Evolutionary conservation across 1,139 yeast species (phyloP).

Genomic region (Protomyces pachydermus): DNA sequence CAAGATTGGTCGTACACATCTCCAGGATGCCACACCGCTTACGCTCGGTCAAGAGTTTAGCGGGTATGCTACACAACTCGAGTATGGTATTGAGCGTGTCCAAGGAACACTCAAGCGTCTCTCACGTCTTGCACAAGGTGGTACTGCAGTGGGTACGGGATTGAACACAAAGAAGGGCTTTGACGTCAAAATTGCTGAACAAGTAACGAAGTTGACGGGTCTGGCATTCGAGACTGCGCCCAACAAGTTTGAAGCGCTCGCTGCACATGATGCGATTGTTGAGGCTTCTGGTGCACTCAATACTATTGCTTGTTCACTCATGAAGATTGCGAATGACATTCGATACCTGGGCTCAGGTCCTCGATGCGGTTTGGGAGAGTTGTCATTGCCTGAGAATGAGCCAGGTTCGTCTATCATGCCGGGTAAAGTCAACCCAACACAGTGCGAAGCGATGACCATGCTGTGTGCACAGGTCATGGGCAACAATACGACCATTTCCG

Average conservation of each 20-base stretch:
- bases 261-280: constrained; percentile 97
- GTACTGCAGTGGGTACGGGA: constrained; percentile 99
- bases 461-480: constrained; percentile 97
- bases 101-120: constrained; percentile 71
- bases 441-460: constrained; percentile 98
- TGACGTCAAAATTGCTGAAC: constrained; percentile 73
- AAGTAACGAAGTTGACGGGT: constrained; percentile 79
- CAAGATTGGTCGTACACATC: constrained; percentile 97
- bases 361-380: constrained; percentile 97
- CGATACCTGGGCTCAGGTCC: constrained; percentile 98
- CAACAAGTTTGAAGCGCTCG: constrained; percentile 96
- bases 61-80: constrained; percentile 89
- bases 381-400: constrained; percentile 92
- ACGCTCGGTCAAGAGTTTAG: constrained; percentile 97
- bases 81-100: constrained; percentile 83
- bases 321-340: constrained; percentile 95
- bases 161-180: constrained; percentile 88
- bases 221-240: constrained; percentile 89
- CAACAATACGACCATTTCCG: constrained; percentile 89
- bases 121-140: constrained; percentile 91
- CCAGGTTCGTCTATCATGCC: constrained; percentile 98
- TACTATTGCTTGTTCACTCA: constrained; percentile 87
- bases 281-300: constrained; percentile 96
- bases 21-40: constrained; percentile 97
- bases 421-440: constrained; percentile 98